Base-by-base conservation (phyloP, 352 stramenopile species). In the Pythium grandisporangium region DNA sequence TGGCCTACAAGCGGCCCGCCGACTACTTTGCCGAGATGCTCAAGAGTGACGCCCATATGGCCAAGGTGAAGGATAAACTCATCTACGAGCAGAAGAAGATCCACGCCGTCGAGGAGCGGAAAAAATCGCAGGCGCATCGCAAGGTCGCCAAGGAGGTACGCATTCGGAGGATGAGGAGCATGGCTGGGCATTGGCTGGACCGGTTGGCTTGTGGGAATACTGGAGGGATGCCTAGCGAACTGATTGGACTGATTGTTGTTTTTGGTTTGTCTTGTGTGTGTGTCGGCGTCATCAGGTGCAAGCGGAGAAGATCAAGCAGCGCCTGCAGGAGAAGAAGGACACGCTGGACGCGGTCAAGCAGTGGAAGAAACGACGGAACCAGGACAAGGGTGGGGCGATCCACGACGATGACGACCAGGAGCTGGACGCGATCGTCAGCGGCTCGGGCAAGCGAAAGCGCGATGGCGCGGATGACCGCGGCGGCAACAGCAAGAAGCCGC, bases 71-170 rank as follows among this genome's bases (percentile, higher is more conserved):
- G 77, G 95, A 99, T 66, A 95, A 98, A 61, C 81, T 99, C 39
- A 98, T 99, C 41, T 98, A 98, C 62, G 95, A 99, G 66, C 93
- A 96, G 63, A 98, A 98, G 75, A 99, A 99, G 75, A 99, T 99
- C 53, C 85, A 97, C 35, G 95, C 95, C 17, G 96, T 99, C 30
- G 87, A 98, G 55, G 86, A 98, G 51, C 88, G 95, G 20, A 99
- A 99, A 73, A 95, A 96, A 51, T 96, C 95, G 38, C 92, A 98
- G 59, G 91, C 97, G 39, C 90, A 98, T 56, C 94, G 95, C 30
- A 87, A 97, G 56, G 96, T 97, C 49, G 84, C 93, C 35, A 99
- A 98, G 69, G 88, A 98, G 65, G 68, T 96, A 32, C 56, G n/a
- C n/a, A n/a, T n/a, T n/a, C n/a, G n/a, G n/a, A n/a, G n/a, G n/a